phyloP scores from a whole-genome alignment of 169 alveolate species.

The Plasmodium ovale region DNA sequence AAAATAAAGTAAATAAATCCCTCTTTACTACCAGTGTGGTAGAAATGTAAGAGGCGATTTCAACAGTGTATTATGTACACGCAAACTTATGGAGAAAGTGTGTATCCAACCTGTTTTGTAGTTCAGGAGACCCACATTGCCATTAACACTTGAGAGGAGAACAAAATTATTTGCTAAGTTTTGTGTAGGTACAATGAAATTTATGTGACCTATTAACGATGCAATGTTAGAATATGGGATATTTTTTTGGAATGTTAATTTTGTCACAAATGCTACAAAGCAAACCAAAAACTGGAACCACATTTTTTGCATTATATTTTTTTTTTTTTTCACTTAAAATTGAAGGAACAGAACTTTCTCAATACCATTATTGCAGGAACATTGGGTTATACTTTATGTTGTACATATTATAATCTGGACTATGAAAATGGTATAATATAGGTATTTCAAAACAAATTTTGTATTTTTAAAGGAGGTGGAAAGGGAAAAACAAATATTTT shows the following conservation, averaged over 20 bases:
- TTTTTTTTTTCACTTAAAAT: too few species aligned
- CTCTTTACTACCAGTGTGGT: too few species aligned
- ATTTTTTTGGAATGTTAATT: conserved; percentile 31
- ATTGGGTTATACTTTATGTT: too few species aligned
- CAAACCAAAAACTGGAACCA: conserved; percentile 35
- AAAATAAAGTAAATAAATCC: too few species aligned
- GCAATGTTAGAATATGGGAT: conserved; percentile 47
- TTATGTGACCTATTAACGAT: conserved; percentile 58
- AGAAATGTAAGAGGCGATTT: too few species aligned
- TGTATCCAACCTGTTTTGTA: conserved; percentile 70
- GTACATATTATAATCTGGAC: too few species aligned
- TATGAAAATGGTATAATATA: too few species aligned
- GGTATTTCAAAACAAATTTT: too few species aligned
- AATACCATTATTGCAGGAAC: too few species aligned
- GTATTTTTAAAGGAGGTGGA: too few species aligned
- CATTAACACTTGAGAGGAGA: conserved; percentile 58
- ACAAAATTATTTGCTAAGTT: conserved; percentile 27
- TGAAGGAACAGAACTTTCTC: too few species aligned
- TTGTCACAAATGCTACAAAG: conserved; percentile 34
- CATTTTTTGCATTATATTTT: conserved; percentile 30
- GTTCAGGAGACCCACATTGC: conserved; percentile 63
- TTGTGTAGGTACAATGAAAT: conserved; percentile 52
- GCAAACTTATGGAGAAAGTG: neutral
- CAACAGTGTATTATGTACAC: neutral
- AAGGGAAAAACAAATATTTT: too few species aligned